phyloP scores from a whole-genome alignment of 495 filamentous ascomycete species.

The Aspergillus taichungensis region DNA sequence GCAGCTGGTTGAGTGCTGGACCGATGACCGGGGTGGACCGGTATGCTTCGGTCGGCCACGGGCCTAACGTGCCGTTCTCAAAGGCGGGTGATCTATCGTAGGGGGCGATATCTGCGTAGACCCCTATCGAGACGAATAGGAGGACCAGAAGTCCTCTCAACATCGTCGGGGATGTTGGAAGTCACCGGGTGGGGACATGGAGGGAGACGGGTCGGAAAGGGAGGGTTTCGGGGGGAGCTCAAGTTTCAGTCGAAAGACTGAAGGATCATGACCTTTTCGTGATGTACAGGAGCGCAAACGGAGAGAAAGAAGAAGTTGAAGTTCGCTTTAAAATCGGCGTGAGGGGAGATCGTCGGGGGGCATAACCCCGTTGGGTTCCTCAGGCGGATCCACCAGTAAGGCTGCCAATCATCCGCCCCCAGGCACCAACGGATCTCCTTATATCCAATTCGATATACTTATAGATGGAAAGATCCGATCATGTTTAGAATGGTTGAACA shows the following conservation, averaged over 20 bases:
- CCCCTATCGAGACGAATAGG: background rate
- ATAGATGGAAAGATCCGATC: no score
- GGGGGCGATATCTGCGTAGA: slow-evolving; percentile 5
- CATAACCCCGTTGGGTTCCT: no score
- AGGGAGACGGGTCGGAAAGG: background rate
- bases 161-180: slow-evolving; percentile 1
- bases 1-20: slow-evolving; percentile 29
- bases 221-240: no score
- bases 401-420: no score
- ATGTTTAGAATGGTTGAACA: no score
- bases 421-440: no score
- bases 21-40: slow-evolving; percentile 26
- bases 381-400: no score
- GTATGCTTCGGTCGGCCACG: slow-evolving; percentile 33
- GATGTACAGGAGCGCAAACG: no score
- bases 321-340: no score
- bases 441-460: no score
- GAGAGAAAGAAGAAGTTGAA: background rate
- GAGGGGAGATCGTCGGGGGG: no score
- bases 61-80: slow-evolving; percentile 26
- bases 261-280: background rate
- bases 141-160: slow-evolving; percentile 3
- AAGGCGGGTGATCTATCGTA: slow-evolving; percentile 12
- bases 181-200: background rate
- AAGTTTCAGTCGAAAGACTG: no score